These are phyloP conservation scores for Phytophthora colocasiae DNA, from an alignment of 352 stramenopile genomes.

Conservation along the genomic window DNA sequence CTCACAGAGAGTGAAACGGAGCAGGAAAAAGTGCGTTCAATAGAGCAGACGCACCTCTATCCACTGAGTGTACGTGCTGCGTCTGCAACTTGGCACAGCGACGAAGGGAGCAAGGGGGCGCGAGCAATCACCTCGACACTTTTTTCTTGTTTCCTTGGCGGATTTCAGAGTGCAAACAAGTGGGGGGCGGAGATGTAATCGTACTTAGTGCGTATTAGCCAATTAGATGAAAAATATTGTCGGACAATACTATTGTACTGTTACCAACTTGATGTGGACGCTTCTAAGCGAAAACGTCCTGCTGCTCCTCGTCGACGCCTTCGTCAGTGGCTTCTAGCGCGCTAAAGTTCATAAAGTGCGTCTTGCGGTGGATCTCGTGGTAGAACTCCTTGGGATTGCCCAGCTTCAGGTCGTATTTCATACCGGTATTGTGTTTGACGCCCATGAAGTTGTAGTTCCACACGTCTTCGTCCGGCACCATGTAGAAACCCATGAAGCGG, in stretches of 20 bases:
- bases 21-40: not conserved
- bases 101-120: slow-evolving; percentile 16
- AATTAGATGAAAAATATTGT: slow-evolving; percentile 10
- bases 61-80: not conserved
- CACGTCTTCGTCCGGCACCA: slow-evolving; percentile 98
- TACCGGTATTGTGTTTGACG: slow-evolving; percentile 97
- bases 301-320: slow-evolving; percentile 92
- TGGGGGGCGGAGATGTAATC: slow-evolving; percentile 13
- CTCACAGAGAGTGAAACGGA: slow-evolving; percentile 1
- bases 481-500: slow-evolving; percentile 99
- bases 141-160: slow-evolving; percentile 32
- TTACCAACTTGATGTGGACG: not conserved
- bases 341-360: slow-evolving; percentile 99
- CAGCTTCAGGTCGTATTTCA: slow-evolving; percentile 98
- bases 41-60: slow-evolving; percentile 27
- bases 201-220: slow-evolving; percentile 7
- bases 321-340: slow-evolving; percentile 96
- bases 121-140: slow-evolving; percentile 13
- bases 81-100: not conserved
- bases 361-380: slow-evolving; percentile 98
- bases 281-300: slow-evolving; percentile 81
- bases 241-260: too few species aligned
- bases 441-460: slow-evolving; percentile 99
- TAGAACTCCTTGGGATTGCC: slow-evolving; percentile 99
- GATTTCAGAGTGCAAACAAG: slow-evolving; percentile 22